Evolutionary conservation across 345 rosid genomes (phyloP).

Genomic region (Aquilaria sinensis): DNA sequence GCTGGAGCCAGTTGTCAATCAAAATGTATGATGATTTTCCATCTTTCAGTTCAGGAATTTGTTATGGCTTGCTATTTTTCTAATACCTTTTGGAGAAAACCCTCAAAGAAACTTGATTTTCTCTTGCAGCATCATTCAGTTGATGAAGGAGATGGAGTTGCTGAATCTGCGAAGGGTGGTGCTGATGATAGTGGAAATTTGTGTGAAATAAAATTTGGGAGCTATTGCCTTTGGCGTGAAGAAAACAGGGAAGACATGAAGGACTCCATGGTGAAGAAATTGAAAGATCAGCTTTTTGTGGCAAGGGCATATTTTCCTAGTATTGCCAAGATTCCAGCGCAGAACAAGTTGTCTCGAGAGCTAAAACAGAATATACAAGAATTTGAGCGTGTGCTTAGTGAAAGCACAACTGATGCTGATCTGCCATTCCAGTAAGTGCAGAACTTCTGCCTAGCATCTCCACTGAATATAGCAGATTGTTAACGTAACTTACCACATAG

Average conservation of each 20-base stretch:
- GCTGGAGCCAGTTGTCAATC: conserved; percentile 16
- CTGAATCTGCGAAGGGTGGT: conserved; percentile 15
- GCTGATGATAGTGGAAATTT: conserved; percentile 39
- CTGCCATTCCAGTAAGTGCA: conserved; percentile 76
- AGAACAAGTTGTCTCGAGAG: conserved; percentile 65
- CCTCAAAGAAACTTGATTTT: conserved; percentile 14
- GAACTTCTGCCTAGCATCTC: conserved; percentile 1
- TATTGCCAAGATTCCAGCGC: conserved; percentile 83
- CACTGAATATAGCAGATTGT: conserved; percentile 5
- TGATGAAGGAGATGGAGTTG: conserved; percentile 13
- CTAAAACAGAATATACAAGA: conserved; percentile 91
- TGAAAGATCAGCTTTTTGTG: conserved; percentile 87
- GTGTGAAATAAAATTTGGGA: conserved; percentile 80
- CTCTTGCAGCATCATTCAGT: conserved; percentile 34
- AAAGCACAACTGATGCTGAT: conserved; percentile 74
- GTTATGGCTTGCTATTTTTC: conserved; percentile 2
- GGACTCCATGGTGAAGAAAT: conserved; percentile 73
- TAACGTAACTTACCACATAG: not conserved
- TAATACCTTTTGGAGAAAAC: conserved; percentile 4
- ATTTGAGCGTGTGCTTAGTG: conserved; percentile 83
- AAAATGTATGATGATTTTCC: conserved; percentile 34
- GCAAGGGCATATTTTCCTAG: conserved; percentile 96
- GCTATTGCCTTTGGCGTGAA: conserved; percentile 92
- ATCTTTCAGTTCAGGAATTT: conserved; percentile 3
- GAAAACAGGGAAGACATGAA: conserved; percentile 79